Conservation (phyloP, 768 basidiomycete species). For the Pulveroboletus sp. region DNA sequence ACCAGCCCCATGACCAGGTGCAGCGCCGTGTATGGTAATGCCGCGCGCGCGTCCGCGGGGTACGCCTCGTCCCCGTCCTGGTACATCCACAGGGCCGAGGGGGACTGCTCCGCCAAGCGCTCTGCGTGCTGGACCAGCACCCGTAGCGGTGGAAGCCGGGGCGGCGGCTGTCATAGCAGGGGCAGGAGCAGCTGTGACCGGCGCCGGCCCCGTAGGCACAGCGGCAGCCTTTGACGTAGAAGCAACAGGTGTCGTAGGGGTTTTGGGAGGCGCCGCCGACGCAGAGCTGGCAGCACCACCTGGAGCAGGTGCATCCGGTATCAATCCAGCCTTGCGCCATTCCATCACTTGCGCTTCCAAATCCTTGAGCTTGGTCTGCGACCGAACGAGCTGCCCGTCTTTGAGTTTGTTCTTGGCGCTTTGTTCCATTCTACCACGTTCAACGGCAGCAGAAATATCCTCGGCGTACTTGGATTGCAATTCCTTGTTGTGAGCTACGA, state of each 20-base stretch:
- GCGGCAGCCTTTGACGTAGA: conserved; percentile 18
- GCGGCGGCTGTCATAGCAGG: not conserved
- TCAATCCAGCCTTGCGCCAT: conserved; percentile 49
- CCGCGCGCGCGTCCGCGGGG: conserved; percentile 31
- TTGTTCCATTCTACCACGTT: conserved; percentile 66
- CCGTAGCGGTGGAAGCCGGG: conserved; percentile 23
- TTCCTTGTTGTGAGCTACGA: conserved; percentile 47
- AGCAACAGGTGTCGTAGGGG: conserved; percentile 29
- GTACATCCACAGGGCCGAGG: conserved; percentile 20
- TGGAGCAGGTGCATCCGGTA: conserved; percentile 38
- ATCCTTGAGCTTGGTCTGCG: conserved; percentile 63
- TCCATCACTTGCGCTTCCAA: conserved; percentile 62
- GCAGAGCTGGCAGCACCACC: conserved; percentile 5
- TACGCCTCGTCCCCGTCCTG: conserved; percentile 36
- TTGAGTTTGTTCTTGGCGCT: conserved; percentile 63
- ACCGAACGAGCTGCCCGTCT: conserved; percentile 63
- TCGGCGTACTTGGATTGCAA: conserved; percentile 46
- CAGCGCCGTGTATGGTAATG: conserved; percentile 30
- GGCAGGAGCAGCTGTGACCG: conserved; percentile 14
- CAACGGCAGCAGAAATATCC: conserved; percentile 64
- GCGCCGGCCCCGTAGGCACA: conserved; percentile 11
- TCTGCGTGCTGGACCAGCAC: conserved; percentile 29
- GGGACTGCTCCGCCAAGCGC: conserved; percentile 29
- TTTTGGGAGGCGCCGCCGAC: conserved; percentile 16
- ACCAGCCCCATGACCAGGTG: conserved; percentile 13